Conservation (phyloP, 495 filamentous ascomycete genomes). For the Wilcoxina mikolae region DNA sequence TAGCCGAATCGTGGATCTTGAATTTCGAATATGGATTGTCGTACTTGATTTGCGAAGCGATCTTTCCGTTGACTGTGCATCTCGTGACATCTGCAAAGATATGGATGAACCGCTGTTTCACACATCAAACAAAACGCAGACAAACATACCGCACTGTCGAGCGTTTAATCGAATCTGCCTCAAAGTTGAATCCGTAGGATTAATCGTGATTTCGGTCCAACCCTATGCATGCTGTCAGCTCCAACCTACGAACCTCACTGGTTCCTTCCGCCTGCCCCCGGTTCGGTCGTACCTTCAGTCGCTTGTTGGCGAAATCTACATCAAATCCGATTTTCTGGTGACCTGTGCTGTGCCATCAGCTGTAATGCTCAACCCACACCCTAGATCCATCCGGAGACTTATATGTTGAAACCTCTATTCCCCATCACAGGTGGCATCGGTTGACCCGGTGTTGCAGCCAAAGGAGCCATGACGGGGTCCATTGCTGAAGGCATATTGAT, state of each 20-base stretch:
- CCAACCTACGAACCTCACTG: not conserved
- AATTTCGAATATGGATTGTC: slow-evolving; percentile 57
- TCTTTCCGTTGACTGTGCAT: slow-evolving; percentile 56
- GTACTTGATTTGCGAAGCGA: slow-evolving; percentile 43
- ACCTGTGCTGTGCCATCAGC: slow-evolving; percentile 28
- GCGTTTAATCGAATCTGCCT: slow-evolving; percentile 64
- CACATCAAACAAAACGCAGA: not conserved
- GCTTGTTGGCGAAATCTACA: slow-evolving; percentile 61
- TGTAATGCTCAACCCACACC: slow-evolving; percentile 37
- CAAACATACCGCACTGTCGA: slow-evolving; percentile 57
- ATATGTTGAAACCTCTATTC: slow-evolving; percentile 28
- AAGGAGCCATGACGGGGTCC: not conserved
- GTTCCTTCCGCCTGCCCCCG: not conserved
- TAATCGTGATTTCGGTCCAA: slow-evolving; percentile 63
- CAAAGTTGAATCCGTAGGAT: slow-evolving; percentile 51
- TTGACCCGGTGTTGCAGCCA: slow-evolving; percentile 5
- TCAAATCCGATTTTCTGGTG: slow-evolving; percentile 80
- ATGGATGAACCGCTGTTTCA: not conserved
- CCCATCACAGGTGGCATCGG: slow-evolving; percentile 27
- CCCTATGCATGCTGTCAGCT: slow-evolving; percentile 28
- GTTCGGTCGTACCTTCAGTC: slow-evolving; percentile 41
- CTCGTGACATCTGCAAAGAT: slow-evolving; percentile 27
- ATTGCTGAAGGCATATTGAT: slow-evolving; percentile 9
- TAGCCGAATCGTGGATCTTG: slow-evolving; percentile 45
- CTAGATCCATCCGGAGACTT: slow-evolving; percentile 33